Evolutionary conservation across 148 eudicot genomes (phyloP).

Genomic region (Amaranthus cruentus): DNA sequence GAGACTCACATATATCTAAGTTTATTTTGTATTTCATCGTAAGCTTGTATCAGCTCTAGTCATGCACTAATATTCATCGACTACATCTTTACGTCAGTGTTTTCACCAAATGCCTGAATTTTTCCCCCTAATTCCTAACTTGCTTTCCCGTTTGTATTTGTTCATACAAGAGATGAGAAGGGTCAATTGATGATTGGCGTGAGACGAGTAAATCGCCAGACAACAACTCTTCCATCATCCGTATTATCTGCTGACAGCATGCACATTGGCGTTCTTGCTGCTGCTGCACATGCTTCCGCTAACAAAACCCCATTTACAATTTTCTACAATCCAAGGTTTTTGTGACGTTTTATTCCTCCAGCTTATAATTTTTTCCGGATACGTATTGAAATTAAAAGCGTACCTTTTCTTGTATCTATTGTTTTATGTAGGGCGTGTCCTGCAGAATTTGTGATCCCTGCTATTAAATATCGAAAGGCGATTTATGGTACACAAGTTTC

Average conservation of each 20-base stretch:
- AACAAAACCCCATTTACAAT: constrained; percentile 73
- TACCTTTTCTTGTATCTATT: constrained; percentile 11
- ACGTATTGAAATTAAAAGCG: neutral
- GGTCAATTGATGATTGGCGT: constrained; percentile 84
- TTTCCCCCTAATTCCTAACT: neutral
- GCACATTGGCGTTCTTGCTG: constrained; percentile 99
- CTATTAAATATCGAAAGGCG: constrained; percentile 67
- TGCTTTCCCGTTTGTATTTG: neutral
- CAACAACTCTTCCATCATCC: constrained; percentile 83
- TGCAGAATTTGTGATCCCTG: constrained; percentile 87
- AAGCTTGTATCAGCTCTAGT: too few relatives aligned
- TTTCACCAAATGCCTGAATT: neutral
- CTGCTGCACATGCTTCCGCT: constrained; percentile 96
- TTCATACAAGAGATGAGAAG: constrained; percentile 63
- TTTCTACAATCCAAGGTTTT: constrained; percentile 89
- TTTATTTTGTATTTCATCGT: too few relatives aligned
- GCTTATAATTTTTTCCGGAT: neutral
- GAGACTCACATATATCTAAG: constrained; percentile 1
- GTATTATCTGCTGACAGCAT: constrained; percentile 96
- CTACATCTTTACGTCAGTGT: too few relatives aligned
- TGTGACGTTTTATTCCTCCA: neutral
- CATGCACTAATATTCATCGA: too few relatives aligned
- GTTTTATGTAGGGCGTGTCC: constrained; percentile 78
- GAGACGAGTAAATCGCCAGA: constrained; percentile 90
- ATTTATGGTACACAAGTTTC: constrained; percentile 76